Evolutionary conservation across 805 yeast genomes (phyloP), one percentile per base, ranked within the genome.

Genomic region (Ogataea zsoltii): DNA sequence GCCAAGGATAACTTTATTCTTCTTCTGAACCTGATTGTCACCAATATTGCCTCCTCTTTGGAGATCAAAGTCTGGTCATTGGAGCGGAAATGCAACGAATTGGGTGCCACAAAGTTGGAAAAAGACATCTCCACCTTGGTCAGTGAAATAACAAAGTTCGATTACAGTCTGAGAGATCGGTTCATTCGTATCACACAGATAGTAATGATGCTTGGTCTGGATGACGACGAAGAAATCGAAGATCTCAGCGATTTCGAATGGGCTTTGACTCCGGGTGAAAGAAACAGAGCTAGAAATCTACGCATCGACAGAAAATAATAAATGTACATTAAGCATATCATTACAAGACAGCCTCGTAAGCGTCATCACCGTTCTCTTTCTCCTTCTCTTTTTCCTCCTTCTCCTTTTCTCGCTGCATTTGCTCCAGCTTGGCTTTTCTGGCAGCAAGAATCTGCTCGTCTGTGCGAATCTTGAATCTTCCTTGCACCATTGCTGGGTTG

Each of bases 151-250:
- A 83, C 96, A 39, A 83, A 81, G 40, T 79, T 81, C 45, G 74
- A 83, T 58, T 92, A 90, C 64, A 76, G 77, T 29, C 68, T 90
- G 54, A 73, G 97, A 48, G 94, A 88, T 49, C 78, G 79, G 55
- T 92, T 92, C 60, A 74, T 85, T 7, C 73, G 89, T 47, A 81
- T 89, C 5, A 89, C 96, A 0, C 98, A 92, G 62, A 75, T 94
- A 34, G 85, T 89, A 16, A 77, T 88, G 71, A 71, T 89, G 36
- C 71, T 90, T 33, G 94, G 96, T 4, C 75, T 89, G 67, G 97
- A 89, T 55, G 91, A 86, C 48, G 83, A 76, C 42, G 72, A 67
- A 33, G 70, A 66, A 26, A 48, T 65, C 29, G 64, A 64, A 7
- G 63, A 59, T 25, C 55, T 67, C 33, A 53, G 50, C 37, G 66